Conservation (phyloP, 768 basidiomycete genomes). For the Paxillus ammoniavirescens region DNA sequence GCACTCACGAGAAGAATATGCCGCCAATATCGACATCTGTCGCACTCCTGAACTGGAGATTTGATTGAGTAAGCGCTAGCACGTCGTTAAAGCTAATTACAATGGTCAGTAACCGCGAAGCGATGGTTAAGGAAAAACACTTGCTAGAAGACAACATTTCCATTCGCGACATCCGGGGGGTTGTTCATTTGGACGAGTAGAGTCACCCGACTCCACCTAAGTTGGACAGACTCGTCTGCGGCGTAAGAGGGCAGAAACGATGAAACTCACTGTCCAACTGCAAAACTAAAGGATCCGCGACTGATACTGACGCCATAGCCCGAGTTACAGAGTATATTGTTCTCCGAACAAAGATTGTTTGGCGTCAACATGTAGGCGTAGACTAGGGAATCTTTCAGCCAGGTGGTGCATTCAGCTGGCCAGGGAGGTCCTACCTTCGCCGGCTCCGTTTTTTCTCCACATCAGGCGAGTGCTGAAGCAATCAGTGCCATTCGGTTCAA, state of each 20-base stretch:
- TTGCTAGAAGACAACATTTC: slow-evolving; percentile 67
- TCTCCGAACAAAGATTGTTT: slow-evolving; percentile 55
- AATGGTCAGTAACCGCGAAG: neutral
- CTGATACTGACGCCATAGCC: slow-evolving; percentile 79
- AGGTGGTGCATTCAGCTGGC: neutral
- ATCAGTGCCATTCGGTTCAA: slow-evolving; percentile 56
- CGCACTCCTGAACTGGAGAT: slow-evolving; percentile 62
- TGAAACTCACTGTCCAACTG: slow-evolving; percentile 55
- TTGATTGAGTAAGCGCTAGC: slow-evolving; percentile 54
- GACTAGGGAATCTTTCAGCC: slow-evolving; percentile 40
- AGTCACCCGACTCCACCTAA: slow-evolving; percentile 70
- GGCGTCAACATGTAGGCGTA: slow-evolving; percentile 78
- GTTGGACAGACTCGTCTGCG: neutral
- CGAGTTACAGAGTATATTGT: slow-evolving; percentile 60
- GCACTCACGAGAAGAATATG: slow-evolving; percentile 72
- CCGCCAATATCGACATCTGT: slow-evolving; percentile 58
- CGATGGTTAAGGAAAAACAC: slow-evolving; percentile 23
- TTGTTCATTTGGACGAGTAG: slow-evolving; percentile 77
- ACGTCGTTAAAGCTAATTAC: slow-evolving; percentile 63
- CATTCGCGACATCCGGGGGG: slow-evolving; percentile 68
- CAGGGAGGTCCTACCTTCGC: slow-evolving; percentile 56
- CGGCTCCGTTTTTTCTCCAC: slow-evolving; percentile 66
- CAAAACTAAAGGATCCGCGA: slow-evolving; percentile 64
- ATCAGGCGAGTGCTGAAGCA: slow-evolving; percentile 77
- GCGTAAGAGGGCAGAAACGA: neutral